Base-by-base conservation (phyloP, 2,329 filamentous ascomycete genomes). In the Lomentospora prolificans region DNA sequence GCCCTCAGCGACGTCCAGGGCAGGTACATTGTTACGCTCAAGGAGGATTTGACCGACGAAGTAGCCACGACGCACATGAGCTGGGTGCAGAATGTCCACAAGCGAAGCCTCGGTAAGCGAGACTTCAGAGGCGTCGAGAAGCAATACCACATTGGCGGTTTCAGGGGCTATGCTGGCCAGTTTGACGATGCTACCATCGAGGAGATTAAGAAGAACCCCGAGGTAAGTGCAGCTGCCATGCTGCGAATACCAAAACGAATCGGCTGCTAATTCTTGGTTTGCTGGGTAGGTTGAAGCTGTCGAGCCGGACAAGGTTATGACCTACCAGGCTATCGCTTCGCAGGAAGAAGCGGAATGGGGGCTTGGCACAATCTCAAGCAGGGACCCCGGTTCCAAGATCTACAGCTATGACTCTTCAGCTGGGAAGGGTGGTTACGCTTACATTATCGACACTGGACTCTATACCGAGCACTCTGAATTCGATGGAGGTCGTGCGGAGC, bases 371-470 rank as follows among this genome's bases (percentile, higher is more conserved):
- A 65, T 78, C 59, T 78, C 76, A 7, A 69, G 71, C 63, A 62
- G 65, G n/a, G 67, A 62, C 19, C 61, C 64, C 17, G 66, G 66
- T 28, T 65, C 61, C 7, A 66, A 53, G 8, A 62, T 65, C 48
- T 77, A 77, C 60, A 58, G 64, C 28, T 77, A 76, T 62, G 71
- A 77, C 58, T 57, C 60, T 7, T 67, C 62, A 19, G 70, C 72
- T 17, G 75, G 75, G 7, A 56, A 63, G 12, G 69, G 65, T 31
- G 72, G 67, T 51, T 80, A 71, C 58, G 68, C 74, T 50, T 83
- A 82, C 63, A 65, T 83, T 54, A 66, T 82, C 56, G 80, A 83
- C 64, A 80, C 75, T 0, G 79, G 80, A 33, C 75, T 82, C 54
- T 69, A 70, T 46, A 70, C 66, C 19, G 56, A 64, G 4, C 79